Evolutionary conservation across 768 basidiomycete species (phyloP).

Genomic region (Daedaleopsis sinensis): DNA sequence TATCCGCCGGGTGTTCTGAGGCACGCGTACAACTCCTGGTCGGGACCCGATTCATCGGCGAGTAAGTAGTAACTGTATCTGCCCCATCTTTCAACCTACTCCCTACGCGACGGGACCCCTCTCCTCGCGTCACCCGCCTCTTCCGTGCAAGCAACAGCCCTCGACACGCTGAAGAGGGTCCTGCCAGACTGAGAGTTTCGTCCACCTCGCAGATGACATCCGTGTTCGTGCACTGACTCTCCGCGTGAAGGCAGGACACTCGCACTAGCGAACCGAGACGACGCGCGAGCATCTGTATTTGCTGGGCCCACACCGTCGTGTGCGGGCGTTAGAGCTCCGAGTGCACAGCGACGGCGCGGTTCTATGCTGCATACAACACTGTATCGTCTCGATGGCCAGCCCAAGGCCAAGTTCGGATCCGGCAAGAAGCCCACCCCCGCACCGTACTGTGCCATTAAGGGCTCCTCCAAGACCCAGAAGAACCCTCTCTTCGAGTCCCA

Average conservation of each 20-base stretch:
- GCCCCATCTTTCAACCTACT: too few relatives aligned
- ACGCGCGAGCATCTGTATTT: slow-evolving; percentile 33
- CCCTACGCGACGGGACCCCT: too few relatives aligned
- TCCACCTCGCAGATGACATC: slow-evolving; percentile 12
- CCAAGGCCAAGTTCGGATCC: slow-evolving; percentile 69
- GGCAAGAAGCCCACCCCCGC: slow-evolving; percentile 87
- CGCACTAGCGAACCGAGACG: slow-evolving; percentile 28
- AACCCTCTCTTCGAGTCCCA: slow-evolving; percentile 95
- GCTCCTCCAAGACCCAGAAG: slow-evolving; percentile 70
- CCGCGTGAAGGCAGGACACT: slow-evolving; percentile 13
- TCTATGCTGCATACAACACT: slow-evolving; percentile 24
- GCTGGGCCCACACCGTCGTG: slow-evolving; percentile 42
- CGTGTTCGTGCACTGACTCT: background rate
- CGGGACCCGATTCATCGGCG: too few relatives aligned
- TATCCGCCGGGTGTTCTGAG: too few relatives aligned
- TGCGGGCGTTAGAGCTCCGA: slow-evolving; percentile 57
- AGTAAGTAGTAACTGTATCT: too few relatives aligned
- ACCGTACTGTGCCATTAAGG: slow-evolving; percentile 79
- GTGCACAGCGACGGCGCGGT: slow-evolving; percentile 39
- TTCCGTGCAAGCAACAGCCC: too few relatives aligned
- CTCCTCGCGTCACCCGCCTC: too few relatives aligned
- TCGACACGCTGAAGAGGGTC: too few relatives aligned
- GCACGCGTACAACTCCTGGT: too few relatives aligned
- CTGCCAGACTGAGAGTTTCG: slow-evolving; percentile 21
- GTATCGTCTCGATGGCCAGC: slow-evolving; percentile 93